Evolutionary conservation across 106 monocot genomes (phyloP).

Genomic region (Allium sativum): DNA sequence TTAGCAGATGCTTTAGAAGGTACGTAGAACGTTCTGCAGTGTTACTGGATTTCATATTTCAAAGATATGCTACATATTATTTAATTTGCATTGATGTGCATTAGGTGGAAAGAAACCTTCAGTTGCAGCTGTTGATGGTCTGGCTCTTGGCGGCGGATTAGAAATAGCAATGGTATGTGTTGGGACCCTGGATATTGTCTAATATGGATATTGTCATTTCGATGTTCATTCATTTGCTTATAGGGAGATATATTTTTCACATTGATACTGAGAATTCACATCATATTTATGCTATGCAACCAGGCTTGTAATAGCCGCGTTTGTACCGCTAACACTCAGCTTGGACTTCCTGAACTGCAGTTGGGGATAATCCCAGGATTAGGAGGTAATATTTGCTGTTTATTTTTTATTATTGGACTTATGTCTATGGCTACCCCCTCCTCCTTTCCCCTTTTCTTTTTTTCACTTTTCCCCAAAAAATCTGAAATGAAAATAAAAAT

Average conservation of each 20-base stretch:
- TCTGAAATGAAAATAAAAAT: too few relatives aligned
- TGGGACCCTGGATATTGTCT: too few relatives aligned
- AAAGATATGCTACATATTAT: too few relatives aligned
- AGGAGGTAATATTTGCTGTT: slow-evolving; percentile 49
- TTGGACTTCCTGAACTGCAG: slow-evolving; percentile 91
- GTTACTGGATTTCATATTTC: too few relatives aligned
- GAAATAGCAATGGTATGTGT: slow-evolving; percentile 86
- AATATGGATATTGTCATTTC: too few relatives aligned
- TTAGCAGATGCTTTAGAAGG: slow-evolving; percentile 85
- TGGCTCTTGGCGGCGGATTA: slow-evolving; percentile 93
- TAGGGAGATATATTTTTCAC: background rate
- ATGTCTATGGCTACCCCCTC: too few relatives aligned
- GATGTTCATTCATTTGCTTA: background rate
- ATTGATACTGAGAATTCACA: background rate
- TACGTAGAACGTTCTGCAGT: background rate
- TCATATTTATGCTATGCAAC: slow-evolving; percentile 1
- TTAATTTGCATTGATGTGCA: too few relatives aligned
- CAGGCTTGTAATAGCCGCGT: slow-evolving; percentile 92
- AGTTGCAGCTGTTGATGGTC: slow-evolving; percentile 91
- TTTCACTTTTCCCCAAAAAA: too few relatives aligned
- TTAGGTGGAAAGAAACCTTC: slow-evolving; percentile 82
- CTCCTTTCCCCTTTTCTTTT: too few relatives aligned
- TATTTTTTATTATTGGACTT: too few relatives aligned
- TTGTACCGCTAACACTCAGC: slow-evolving; percentile 56
- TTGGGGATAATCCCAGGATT: slow-evolving; percentile 92